Base-by-base conservation (phyloP, 2,329 filamentous ascomycete species). In the Cladosporium sp. region DNA sequence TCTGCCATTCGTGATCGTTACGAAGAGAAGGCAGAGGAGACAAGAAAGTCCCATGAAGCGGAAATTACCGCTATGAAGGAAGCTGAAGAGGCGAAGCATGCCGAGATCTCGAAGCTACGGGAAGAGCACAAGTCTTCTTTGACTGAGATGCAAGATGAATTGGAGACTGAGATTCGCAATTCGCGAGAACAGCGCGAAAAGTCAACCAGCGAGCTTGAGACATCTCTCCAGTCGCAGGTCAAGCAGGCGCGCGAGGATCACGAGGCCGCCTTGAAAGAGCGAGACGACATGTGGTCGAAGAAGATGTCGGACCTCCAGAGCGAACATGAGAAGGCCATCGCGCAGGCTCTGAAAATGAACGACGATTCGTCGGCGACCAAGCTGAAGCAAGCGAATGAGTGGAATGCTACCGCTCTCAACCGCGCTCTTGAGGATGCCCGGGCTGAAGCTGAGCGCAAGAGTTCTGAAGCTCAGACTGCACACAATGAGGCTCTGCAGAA, bases 281-380 rank as follows among this genome's bases (percentile, higher is more conserved):
- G 54, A 33, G 61, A 64, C 11, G 38, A 33, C 10, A 28, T 54
- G 4, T 64, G 63, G 63, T 49, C 51, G 3, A 22, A 37, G 6
- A 60, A 57, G 43, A 45, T 64, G 53, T 37, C 52, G 8, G 44
- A 52, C 3, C 33, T 57, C 11, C 52, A 58, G 35, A 38, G 43
- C 1, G 46, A 57, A 11, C 56, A 58, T 7, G 51, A 34, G 4
- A 56, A 59, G 19, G 53, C 59, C 14, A 44, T 60, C 3, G 45
- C 53, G 14, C 45, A 56, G n/a, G 45, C 58, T 19, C 33, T 49
- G n/a, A 43, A 53, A 10, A 54, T 41, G 13, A 57, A 53, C 45
- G 56, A 61, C 14, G 44, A 48, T 9, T 49, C 46, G 9, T 46
- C 49, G n/a, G 57, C 55, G 22, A 35, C 49, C 2, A 56, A 58